Evolutionary conservation across 352 stramenopile species (phyloP).

Genomic region (Saprolegnia parasitica): DNA sequence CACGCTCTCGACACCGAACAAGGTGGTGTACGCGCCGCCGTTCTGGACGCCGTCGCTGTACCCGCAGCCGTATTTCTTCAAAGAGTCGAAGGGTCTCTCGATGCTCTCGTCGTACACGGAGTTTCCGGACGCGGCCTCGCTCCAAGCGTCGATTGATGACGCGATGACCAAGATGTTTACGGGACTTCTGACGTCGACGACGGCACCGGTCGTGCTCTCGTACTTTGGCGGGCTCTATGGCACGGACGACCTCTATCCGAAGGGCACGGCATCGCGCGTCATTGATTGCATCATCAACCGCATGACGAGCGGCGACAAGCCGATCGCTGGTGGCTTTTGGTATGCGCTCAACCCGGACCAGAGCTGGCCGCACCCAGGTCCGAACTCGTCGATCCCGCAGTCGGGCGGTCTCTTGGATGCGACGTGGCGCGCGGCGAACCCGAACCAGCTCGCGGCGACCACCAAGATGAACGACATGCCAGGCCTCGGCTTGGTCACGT

Average conservation of each 20-base stretch:
- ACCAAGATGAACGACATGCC: constrained; percentile 62
- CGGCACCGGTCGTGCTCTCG: constrained; percentile 63
- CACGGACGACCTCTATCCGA: constrained; percentile 45
- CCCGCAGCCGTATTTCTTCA: constrained; percentile 67
- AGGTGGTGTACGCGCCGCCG: constrained; percentile 78
- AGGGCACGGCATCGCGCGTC: constrained; percentile 70
- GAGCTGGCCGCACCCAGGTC: constrained; percentile 65
- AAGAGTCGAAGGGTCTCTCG: constrained; percentile 40
- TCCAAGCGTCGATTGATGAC: constrained; percentile 57
- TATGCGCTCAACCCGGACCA: constrained; percentile 75
- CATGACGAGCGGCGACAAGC: constrained; percentile 50
- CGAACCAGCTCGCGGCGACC: constrained; percentile 55
- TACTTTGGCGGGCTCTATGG: constrained; percentile 77
- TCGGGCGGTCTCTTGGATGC: constrained; percentile 58
- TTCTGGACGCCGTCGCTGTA: constrained; percentile 67
- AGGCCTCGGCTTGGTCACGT: constrained; percentile 13
- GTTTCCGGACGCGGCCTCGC: constrained; percentile 39
- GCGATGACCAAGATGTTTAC: constrained; percentile 85
- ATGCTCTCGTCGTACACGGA: constrained; percentile 63
- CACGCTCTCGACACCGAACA: constrained; percentile 50
- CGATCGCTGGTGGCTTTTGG: constrained; percentile 73
- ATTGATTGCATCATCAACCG: constrained; percentile 52
- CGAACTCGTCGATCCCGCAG: constrained; percentile 52
- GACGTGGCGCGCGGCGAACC: constrained; percentile 67
- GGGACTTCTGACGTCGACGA: constrained; percentile 44